Evolutionary conservation across 2,329 filamentous ascomycete species (phyloP).

Genomic region (Plenodomus lindquistii): DNA sequence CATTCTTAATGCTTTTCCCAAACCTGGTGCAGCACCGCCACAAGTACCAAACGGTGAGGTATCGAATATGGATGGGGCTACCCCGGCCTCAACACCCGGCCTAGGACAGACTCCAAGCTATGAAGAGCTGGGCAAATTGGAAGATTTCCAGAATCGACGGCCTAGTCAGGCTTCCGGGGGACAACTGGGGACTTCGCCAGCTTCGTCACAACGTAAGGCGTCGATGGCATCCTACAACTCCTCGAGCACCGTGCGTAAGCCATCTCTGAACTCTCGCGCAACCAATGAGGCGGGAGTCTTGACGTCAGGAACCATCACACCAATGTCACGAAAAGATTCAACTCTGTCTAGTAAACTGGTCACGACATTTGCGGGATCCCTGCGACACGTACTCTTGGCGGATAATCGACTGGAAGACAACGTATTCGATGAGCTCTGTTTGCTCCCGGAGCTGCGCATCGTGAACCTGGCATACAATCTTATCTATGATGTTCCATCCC

Average conservation of each 20-base stretch:
- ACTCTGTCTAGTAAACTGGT: constrained; percentile 77
- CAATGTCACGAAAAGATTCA: constrained; percentile 80
- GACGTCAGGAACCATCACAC: constrained; percentile 54
- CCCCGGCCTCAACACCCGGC: constrained; percentile 50
- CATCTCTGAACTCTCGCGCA: constrained; percentile 75
- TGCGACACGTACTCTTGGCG: constrained; percentile 83
- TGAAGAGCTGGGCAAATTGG: constrained; percentile 73
- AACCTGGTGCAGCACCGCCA: constrained; percentile 74
- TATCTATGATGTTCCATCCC: constrained; percentile 86
- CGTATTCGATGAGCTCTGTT: constrained; percentile 86
- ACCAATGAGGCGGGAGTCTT: constrained; percentile 53
- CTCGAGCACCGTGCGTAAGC: constrained; percentile 63
- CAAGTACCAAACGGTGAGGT: constrained; percentile 34
- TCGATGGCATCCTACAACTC: constrained; percentile 80
- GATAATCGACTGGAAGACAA: constrained; percentile 95
- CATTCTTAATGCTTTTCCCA: constrained; percentile 86
- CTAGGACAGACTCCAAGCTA: constrained; percentile 64
- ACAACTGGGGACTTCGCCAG: constrained; percentile 74
- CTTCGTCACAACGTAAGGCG: constrained; percentile 68
- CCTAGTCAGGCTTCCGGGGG: constrained; percentile 83
- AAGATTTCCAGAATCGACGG: constrained; percentile 67
- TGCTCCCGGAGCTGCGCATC: constrained; percentile 80
- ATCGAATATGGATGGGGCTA: constrained; percentile 46
- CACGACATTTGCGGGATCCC: constrained; percentile 84
- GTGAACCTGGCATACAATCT: constrained; percentile 96